These are phyloP conservation scores for Wickerhamomyces sp. DNA, from an alignment of 1,139 yeast genomes.

Conservation along the genomic window DNA sequence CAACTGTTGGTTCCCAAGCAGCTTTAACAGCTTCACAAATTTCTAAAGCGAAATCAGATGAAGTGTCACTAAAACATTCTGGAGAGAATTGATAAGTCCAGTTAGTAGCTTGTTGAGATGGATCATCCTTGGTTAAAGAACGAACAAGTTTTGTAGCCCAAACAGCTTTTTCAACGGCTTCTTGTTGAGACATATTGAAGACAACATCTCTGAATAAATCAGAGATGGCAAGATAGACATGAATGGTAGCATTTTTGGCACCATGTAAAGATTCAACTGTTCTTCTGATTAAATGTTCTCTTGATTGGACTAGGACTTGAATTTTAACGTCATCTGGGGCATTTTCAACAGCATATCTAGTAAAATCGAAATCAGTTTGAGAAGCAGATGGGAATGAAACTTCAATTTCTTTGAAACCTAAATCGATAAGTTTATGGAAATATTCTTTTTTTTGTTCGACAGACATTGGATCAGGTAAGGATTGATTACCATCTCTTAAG, in stretches of 20 bases:
- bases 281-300: conserved; percentile 83
- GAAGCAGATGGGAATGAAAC: conserved; percentile 96
- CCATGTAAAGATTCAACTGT: conserved; percentile 88
- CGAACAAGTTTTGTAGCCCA: conserved; percentile 78
- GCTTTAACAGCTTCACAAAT: conserved; percentile 93
- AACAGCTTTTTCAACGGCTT: conserved; percentile 75
- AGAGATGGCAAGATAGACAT: conserved; percentile 87
- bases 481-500: conserved; percentile 94
- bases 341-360: conserved; percentile 84
- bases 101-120: conserved; percentile 59
- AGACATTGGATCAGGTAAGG: conserved; percentile 96
- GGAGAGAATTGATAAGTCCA: conserved; percentile 96
- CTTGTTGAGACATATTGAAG: conserved; percentile 77
- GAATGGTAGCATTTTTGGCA: conserved; percentile 86
- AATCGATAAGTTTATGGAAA: conserved; percentile 77
- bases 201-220: conserved; percentile 90
- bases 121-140: conserved; percentile 84
- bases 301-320: conserved; percentile 88
- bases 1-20: conserved; percentile 87
- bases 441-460: conserved; percentile 84
- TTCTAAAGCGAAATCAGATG: conserved; percentile 73
- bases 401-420: conserved; percentile 95
- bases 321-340: conserved; percentile 92
- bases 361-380: conserved; percentile 93
- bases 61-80: conserved; percentile 89